Evolutionary conservation across 148 eudicot species (phyloP).

Genomic region (Vaccinium corymbosum): DNA sequence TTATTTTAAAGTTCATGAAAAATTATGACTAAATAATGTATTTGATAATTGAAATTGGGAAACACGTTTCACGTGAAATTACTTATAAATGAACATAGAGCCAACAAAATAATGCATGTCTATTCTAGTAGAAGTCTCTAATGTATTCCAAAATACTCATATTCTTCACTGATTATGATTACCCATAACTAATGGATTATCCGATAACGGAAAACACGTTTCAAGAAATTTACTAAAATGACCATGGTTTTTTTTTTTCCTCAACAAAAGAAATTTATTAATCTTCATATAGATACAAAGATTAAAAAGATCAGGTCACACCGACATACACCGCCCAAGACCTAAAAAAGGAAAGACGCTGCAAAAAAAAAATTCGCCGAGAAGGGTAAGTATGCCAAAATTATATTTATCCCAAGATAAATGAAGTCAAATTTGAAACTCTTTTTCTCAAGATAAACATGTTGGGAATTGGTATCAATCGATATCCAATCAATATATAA

Average conservation of each 20-base stretch:
- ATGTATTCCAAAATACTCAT: background rate
- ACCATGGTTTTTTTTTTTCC: too few relatives aligned
- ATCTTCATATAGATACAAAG: too few relatives aligned
- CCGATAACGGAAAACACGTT: background rate
- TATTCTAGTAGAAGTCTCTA: background rate
- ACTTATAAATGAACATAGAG: background rate
- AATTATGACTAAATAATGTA: background rate
- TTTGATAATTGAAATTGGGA: background rate
- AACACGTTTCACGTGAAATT: background rate
- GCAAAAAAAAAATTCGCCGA: too few relatives aligned
- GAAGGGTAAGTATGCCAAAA: too few relatives aligned
- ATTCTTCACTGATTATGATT: conserved; percentile 5
- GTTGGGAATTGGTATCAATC: too few relatives aligned
- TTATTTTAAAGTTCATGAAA: background rate
- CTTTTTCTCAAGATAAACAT: background rate
- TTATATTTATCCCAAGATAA: too few relatives aligned
- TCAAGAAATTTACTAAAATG: conserved; percentile 3
- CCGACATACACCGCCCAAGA: too few relatives aligned
- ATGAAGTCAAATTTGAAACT: background rate
- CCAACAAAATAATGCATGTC: background rate
- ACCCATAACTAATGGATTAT: background rate
- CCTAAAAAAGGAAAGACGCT: too few relatives aligned
- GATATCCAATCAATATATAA: too few relatives aligned
- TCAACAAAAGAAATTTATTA: too few relatives aligned
- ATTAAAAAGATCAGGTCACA: too few relatives aligned